Percentiles rank a stretch among this genome's conserved stretches.
Conservation (phyloP, 768 basidiomycete genomes). For the Coprinopsis marcescibilis region DNA sequence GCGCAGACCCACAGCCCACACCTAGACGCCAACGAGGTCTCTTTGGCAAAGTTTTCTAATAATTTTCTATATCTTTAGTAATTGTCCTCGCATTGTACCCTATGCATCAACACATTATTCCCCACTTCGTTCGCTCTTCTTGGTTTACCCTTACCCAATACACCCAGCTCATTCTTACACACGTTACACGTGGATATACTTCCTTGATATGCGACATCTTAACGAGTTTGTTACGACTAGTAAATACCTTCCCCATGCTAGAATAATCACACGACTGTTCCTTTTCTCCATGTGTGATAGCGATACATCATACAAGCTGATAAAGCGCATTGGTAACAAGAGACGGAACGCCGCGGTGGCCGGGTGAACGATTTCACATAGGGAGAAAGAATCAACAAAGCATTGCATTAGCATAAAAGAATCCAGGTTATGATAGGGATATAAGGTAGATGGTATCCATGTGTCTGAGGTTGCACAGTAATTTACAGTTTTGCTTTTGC, state of each 20-base stretch:
- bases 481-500: constrained; percentile 9
- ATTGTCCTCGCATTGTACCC: constrained; percentile 1
- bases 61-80: background rate
- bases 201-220: too few species aligned
- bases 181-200: background rate
- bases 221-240: too few species aligned
- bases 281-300: too few species aligned
- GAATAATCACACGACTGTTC: too few species aligned
- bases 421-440: background rate
- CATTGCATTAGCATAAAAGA: background rate
- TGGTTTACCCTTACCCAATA: constrained; percentile 2
- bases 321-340: too few species aligned
- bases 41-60: constrained; percentile 69
- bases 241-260: too few species aligned
- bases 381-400: too few species aligned
- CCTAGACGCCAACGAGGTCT: constrained; percentile 73
- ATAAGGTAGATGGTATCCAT: background rate
- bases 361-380: too few species aligned
- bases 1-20: constrained; percentile 72
- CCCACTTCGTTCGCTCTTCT: background rate
- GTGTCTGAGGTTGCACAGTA: constrained; percentile 4
- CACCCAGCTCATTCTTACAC: constrained; percentile 1
- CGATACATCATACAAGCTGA: too few species aligned
- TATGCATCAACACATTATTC: constrained; percentile 9
- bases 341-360: too few species aligned